Evolutionary conservation across 129 eudicot species (phyloP).

Genomic region (Tanacetum coccineum): DNA sequence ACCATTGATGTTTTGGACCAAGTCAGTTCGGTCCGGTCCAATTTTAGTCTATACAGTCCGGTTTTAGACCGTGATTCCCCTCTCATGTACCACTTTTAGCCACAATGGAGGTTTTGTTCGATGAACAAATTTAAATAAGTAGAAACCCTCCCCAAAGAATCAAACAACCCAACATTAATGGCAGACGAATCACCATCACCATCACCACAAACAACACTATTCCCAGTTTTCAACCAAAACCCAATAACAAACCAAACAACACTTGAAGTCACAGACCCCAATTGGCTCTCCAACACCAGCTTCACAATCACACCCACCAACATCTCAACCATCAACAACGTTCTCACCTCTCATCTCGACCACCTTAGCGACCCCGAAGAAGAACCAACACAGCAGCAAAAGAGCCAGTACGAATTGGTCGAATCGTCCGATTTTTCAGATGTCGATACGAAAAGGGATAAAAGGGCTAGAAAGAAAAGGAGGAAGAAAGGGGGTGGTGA

Average conservation of each 20-base stretch:
- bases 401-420: conserved; percentile 49
- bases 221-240: conserved; percentile 37
- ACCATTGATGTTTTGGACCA: too few relatives aligned
- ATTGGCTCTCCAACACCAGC: conserved; percentile 73
- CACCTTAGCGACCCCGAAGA: conserved; percentile 6
- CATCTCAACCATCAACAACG: conserved; percentile 55
- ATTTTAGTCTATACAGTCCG: too few relatives aligned
- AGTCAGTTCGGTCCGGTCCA: too few relatives aligned
- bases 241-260: conserved; percentile 7
- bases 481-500: conserved; percentile 21
- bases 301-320: conserved; percentile 50
- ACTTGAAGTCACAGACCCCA: conserved; percentile 17
- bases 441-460: conserved; percentile 29
- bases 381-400: conserved; percentile 16
- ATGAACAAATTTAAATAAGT: too few relatives aligned
- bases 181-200: conserved; percentile 27
- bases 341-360: conserved; percentile 35
- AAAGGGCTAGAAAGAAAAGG: conserved; percentile 33
- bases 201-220: conserved; percentile 16
- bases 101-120: too few relatives aligned
- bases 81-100: too few relatives aligned
- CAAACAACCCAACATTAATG: conserved; percentile 11
- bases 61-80: too few relatives aligned
- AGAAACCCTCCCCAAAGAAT: conserved; percentile 24
- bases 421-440: conserved; percentile 46